phyloP scores from a whole-genome alignment of 148 eudicot species.

The Polygonum aviculare region DNA sequence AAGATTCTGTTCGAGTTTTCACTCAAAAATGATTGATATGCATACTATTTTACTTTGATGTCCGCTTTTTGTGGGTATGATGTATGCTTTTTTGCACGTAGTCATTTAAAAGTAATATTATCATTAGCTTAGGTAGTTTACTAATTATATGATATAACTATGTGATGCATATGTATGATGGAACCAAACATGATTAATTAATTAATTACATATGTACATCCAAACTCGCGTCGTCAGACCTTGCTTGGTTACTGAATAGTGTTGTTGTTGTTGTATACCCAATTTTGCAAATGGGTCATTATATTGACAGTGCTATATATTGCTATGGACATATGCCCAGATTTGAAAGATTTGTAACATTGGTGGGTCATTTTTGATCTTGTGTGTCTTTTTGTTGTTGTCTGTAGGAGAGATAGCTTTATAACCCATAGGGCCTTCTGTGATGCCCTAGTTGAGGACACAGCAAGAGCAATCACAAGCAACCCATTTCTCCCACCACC shows the following conservation, averaged over 20 bases:
- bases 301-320: too few relatives aligned
- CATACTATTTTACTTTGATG: neutral
- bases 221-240: too few relatives aligned
- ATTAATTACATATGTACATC: too few relatives aligned
- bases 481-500: slow-evolving; percentile 28
- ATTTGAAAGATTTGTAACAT: too few relatives aligned
- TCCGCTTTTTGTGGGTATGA: neutral
- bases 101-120: neutral
- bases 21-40: neutral
- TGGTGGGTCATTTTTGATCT: neutral
- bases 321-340: too few relatives aligned
- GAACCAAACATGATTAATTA: neutral
- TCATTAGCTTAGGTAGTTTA: neutral
- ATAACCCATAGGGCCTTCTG: slow-evolving; percentile 95
- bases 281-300: neutral
- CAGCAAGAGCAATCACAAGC: slow-evolving; percentile 46
- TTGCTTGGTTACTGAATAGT: neutral
- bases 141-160: neutral
- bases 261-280: neutral
- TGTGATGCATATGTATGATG: neutral
- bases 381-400: neutral
- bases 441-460: slow-evolving; percentile 88
- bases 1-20: neutral
- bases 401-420: slow-evolving; percentile 87
- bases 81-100: neutral